Conservation (phyloP, 371 early-diverging fungal genomes). For the Funneliformis caledonium region DNA sequence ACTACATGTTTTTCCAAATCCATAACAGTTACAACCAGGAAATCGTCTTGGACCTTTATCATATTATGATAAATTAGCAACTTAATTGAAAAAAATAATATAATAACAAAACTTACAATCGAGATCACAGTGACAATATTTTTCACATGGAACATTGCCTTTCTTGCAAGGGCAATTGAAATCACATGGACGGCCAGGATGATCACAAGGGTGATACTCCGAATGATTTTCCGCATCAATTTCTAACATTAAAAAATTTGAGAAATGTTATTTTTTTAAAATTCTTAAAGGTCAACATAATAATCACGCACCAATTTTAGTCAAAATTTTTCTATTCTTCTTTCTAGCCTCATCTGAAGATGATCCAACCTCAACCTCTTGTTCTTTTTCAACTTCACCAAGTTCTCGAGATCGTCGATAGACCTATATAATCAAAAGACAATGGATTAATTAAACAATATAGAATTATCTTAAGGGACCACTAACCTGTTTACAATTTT, state of each 20-base stretch:
- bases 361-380: constrained; percentile 5
- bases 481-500: constrained; percentile 37
- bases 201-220: constrained; percentile 39
- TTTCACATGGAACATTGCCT: constrained; percentile 38
- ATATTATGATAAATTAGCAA: background rate
- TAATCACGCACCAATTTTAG: constrained; percentile 6
- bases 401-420: constrained; percentile 11
- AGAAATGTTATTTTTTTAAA: background rate
- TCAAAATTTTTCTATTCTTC: background rate
- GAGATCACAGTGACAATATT: constrained; percentile 36
- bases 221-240: constrained; percentile 35
- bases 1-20: background rate
- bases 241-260: background rate
- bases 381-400: constrained; percentile 13
- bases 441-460: background rate
- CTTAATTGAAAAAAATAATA: background rate
- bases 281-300: background rate
- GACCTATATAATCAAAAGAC: constrained; percentile 7
- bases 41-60: constrained; percentile 34
- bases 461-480: no score
- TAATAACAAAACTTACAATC: constrained; percentile 27
- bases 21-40: constrained; percentile 35
- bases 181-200: constrained; percentile 33
- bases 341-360: constrained; percentile 27
- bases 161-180: constrained; percentile 16